Percentiles rank a stretch among this genome's conserved stretches.
Evolutionary conservation across 768 basidiomycete genomes (phyloP).

Genomic region (Lactarius sanguifluus): DNA sequence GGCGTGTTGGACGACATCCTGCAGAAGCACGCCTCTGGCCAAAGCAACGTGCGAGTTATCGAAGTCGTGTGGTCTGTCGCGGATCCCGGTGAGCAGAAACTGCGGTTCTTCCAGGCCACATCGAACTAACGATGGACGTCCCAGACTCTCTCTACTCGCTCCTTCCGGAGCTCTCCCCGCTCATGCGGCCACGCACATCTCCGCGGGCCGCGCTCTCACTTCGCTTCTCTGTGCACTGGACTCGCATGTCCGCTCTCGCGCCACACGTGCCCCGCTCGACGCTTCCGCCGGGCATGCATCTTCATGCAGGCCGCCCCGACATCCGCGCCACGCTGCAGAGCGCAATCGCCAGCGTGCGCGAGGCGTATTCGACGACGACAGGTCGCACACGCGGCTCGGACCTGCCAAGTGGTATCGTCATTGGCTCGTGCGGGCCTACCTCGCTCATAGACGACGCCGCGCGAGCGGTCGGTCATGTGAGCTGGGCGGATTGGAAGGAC

Average conservation of each 20-base stretch:
- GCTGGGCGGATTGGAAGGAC: conserved; percentile 32
- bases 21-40: conserved; percentile 37
- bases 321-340: conserved; percentile 29
- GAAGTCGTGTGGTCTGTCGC: conserved; percentile 56
- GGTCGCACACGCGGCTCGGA: conserved; percentile 12
- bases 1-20: conserved; percentile 53
- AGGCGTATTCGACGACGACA: conserved; percentile 26
- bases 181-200: conserved; percentile 38
- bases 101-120: neutral
- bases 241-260: conserved; percentile 37
- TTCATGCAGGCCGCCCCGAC: conserved; percentile 36
- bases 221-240: conserved; percentile 47
- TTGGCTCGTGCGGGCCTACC: conserved; percentile 46
- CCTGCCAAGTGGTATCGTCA: conserved; percentile 37
- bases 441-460: conserved; percentile 42
- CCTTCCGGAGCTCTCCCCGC: conserved; percentile 39
- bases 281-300: conserved; percentile 36
- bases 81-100: conserved; percentile 40
- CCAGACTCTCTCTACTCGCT: conserved; percentile 41
- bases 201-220: conserved; percentile 35
- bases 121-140: conserved; percentile 25
- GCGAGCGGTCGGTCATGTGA: conserved; percentile 38
- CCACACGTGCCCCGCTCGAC: conserved; percentile 27
- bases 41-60: conserved; percentile 44
- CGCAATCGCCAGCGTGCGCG: conserved; percentile 31